Conservation (phyloP, 75 land plant genomes). For the Selaginella moellendorffii region DNA sequence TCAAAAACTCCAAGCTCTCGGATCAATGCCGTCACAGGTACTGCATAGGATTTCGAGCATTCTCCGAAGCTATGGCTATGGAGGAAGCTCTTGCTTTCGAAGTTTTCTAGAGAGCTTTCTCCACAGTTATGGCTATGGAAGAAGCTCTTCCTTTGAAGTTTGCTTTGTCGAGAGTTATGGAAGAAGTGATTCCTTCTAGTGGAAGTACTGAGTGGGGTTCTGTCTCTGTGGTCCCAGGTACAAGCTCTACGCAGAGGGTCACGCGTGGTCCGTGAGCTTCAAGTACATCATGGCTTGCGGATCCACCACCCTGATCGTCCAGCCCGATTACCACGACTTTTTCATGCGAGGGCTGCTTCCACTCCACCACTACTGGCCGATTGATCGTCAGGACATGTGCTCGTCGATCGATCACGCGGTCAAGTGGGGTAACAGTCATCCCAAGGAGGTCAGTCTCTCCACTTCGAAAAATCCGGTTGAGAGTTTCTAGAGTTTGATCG, state of each 20-base stretch:
- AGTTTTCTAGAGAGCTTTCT: not conserved
- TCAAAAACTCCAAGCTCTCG: constrained; percentile 44
- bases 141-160: not conserved
- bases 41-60: not conserved
- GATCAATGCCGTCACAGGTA: constrained; percentile 52
- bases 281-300: constrained; percentile 63
- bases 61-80: not conserved
- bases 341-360: constrained; percentile 54
- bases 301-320: constrained; percentile 37
- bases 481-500: not conserved
- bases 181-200: not conserved
- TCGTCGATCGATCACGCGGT: constrained; percentile 47
- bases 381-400: constrained; percentile 28
- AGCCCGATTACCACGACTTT: constrained; percentile 53
- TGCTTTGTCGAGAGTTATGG: not conserved
- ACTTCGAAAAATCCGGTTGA: not conserved
- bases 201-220: not conserved
- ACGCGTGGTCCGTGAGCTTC: constrained; percentile 79
- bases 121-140: not conserved
- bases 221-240: constrained; percentile 27
- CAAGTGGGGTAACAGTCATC: constrained; percentile 54
- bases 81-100: not conserved
- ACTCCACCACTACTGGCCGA: constrained; percentile 38
- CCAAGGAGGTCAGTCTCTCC: constrained; percentile 28
- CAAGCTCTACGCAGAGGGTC: constrained; percentile 68